Conservation (phyloP, 1,139 yeast genomes). For the Nematodospora anomalae region DNA sequence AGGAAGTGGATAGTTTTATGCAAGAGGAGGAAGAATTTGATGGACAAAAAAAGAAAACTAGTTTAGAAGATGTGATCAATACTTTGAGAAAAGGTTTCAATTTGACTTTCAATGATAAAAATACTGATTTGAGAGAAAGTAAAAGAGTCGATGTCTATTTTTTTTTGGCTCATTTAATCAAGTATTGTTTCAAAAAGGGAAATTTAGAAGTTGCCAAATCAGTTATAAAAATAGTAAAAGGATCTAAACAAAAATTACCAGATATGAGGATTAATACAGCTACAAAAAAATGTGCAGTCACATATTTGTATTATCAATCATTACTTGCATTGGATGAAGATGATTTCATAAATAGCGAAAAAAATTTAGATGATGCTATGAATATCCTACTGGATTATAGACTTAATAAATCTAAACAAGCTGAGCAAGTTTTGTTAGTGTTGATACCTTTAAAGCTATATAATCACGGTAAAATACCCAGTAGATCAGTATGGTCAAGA, state of each 20-base stretch:
- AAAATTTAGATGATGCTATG: slow-evolving; percentile 51
- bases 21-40: slow-evolving; percentile 14
- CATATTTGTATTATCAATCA: slow-evolving; percentile 67
- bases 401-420: slow-evolving; percentile 22
- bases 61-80: slow-evolving; percentile 58
- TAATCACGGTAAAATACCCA: slow-evolving; percentile 44
- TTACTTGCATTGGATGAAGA: slow-evolving; percentile 62
- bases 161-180: slow-evolving; percentile 71
- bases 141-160: slow-evolving; percentile 71
- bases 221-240: slow-evolving; percentile 68
- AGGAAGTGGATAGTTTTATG: slow-evolving; percentile 18
- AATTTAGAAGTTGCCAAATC: slow-evolving; percentile 79
- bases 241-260: slow-evolving; percentile 47
- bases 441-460: slow-evolving; percentile 57
- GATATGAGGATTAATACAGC: slow-evolving; percentile 48
- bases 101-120: slow-evolving; percentile 76
- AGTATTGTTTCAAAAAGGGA: slow-evolving; percentile 66
- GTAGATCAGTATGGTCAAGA: slow-evolving; percentile 35
- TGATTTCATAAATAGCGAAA: slow-evolving; percentile 52
- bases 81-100: slow-evolving; percentile 76
- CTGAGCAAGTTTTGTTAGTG: slow-evolving; percentile 45
- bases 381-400: slow-evolving; percentile 24
- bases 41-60: slow-evolving; percentile 14
- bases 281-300: slow-evolving; percentile 53
- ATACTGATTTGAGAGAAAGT: slow-evolving; percentile 46